phyloP scores from a whole-genome alignment of 495 filamentous ascomycete species.

The Alectoria sarmentosa region DNA sequence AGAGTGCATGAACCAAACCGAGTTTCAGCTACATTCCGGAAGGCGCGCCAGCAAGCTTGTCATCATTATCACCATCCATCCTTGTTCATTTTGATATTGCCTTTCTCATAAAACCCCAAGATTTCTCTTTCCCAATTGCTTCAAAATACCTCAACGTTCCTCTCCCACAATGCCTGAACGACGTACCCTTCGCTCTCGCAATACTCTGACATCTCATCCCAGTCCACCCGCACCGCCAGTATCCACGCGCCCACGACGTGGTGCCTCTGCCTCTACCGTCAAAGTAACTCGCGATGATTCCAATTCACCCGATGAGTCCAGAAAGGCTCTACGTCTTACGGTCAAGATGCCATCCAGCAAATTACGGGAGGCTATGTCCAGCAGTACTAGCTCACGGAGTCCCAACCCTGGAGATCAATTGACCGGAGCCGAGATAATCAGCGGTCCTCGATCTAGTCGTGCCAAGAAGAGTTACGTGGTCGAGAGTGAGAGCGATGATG shows the following conservation, averaged over 20 bases:
- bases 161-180: conserved; percentile 39
- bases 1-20: background rate
- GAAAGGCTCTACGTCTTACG: conserved; percentile 65
- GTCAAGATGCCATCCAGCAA: conserved; percentile 81
- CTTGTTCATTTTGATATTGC: background rate
- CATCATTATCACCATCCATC: background rate
- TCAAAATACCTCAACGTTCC: background rate
- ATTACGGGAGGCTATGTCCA: conserved; percentile 65
- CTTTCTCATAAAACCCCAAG: conserved; percentile 15
- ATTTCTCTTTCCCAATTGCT: conserved; percentile 14
- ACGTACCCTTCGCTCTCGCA: conserved; percentile 45
- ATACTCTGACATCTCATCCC: conserved; percentile 34
- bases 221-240: conserved; percentile 31
- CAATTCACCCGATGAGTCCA: conserved; percentile 48
- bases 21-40: background rate
- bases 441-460: conserved; percentile 54
- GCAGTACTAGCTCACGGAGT: conserved; percentile 18
- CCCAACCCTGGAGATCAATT: conserved; percentile 27
- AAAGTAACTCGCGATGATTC: conserved; percentile 51
- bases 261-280: conserved; percentile 31
- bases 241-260: conserved; percentile 24
- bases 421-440: conserved; percentile 42
- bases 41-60: background rate
- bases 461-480: conserved; percentile 64
- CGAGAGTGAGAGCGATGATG: conserved; percentile 51